phyloP scores from a whole-genome alignment of 2,329 filamentous ascomycete species.

The Xenoacremonium recifei region DNA sequence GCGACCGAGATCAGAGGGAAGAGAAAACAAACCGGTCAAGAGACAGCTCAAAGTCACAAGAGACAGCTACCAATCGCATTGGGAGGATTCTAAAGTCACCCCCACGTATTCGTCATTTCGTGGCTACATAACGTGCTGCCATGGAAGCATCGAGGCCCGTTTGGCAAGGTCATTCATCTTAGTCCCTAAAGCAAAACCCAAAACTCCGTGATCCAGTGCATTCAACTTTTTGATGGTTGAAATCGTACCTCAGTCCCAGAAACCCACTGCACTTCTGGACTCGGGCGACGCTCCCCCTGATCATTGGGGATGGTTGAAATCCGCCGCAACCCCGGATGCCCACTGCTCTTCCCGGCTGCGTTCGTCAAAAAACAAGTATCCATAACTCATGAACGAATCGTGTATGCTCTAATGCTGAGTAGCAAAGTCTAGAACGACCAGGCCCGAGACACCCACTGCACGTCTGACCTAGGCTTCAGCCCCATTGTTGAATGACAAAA shows the following conservation, averaged over 20 bases:
- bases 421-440: not conserved
- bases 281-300: not conserved
- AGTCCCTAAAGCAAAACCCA: not conserved
- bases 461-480: not conserved
- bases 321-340: constrained; percentile 2
- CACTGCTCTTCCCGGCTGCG: constrained; percentile 4
- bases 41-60: too few species aligned
- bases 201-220: constrained; percentile 1
- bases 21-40: too few species aligned
- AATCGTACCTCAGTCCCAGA: constrained; percentile 7
- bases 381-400: not conserved
- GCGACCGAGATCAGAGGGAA: too few species aligned
- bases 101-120: too few species aligned
- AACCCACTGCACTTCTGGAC: constrained; percentile 14
- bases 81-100: too few species aligned
- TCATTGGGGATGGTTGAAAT: not conserved
- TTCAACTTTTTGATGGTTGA: constrained; percentile 11
- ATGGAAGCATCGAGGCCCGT: too few species aligned
- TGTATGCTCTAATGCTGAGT: not conserved
- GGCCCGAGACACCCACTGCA: not conserved
- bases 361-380: not conserved
- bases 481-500: constrained; percentile 3
- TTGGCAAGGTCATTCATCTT: not conserved
- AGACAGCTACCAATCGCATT: too few species aligned
- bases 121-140: too few species aligned